A percentile compares a stretch with the other conserved stretches of the same genome.
Evolutionary conservation across 148 eudicot genomes (phyloP).

Genomic region (Rhododendron simsii): DNA sequence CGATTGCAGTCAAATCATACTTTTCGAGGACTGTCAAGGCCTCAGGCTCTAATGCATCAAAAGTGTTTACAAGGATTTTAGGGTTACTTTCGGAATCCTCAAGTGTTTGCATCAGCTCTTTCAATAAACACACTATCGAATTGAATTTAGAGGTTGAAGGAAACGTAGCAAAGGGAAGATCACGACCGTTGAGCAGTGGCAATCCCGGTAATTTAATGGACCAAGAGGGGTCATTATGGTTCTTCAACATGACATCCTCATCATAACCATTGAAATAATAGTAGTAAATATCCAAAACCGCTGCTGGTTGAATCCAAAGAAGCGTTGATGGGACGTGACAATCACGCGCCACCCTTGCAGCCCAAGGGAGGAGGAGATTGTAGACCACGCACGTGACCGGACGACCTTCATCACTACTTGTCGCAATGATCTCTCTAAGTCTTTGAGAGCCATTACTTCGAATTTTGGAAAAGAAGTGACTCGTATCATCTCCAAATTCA

Average conservation of each 20-base stretch:
- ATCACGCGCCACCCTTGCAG: constrained; percentile 21
- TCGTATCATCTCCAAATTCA: neutral
- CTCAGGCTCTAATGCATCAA: constrained; percentile 26
- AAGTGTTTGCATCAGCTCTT: constrained; percentile 29
- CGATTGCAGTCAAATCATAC: constrained; percentile 22
- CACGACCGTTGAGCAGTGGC: constrained; percentile 30
- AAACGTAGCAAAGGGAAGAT: constrained; percentile 40
- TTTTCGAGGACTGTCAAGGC: constrained; percentile 9
- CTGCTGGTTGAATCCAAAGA: constrained; percentile 61
- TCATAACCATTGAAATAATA: constrained; percentile 34
- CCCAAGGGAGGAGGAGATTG: constrained; percentile 41
- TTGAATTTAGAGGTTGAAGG: constrained; percentile 13
- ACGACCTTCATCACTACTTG: constrained; percentile 27
- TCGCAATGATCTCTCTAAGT: constrained; percentile 15
- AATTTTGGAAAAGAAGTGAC: constrained; percentile 18
- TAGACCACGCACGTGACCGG: constrained; percentile 44
- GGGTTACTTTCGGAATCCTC: constrained; percentile 22
- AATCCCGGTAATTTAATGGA: constrained; percentile 36
- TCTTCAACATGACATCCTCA: constrained; percentile 15
- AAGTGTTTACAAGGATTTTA: constrained; percentile 32
- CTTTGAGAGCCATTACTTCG: constrained; percentile 25
- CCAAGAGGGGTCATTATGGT: constrained; percentile 29
- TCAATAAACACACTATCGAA: neutral
- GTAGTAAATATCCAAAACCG: constrained; percentile 40
- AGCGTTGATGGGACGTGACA: constrained; percentile 40